phyloP scores from a whole-genome alignment of 495 filamentous ascomycete genomes.

The Trichodelitschia bisporula region DNA sequence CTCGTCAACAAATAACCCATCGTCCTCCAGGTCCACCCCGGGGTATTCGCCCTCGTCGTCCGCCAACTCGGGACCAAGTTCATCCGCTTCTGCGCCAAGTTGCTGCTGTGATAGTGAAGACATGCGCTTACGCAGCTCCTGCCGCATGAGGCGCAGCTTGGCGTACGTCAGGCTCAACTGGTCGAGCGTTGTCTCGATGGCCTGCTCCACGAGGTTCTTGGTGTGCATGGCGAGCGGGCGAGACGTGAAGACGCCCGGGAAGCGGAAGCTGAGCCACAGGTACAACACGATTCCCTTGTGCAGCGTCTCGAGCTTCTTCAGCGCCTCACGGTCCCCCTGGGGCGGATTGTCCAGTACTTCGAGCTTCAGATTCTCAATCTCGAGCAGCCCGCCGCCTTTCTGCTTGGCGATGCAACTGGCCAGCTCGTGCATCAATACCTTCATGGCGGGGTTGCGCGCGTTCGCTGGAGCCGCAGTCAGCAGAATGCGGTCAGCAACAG shows the following conservation, averaged over 20 bases:
- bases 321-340: constrained; percentile 22
- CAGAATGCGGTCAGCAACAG: constrained; percentile 42
- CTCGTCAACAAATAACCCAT: no score
- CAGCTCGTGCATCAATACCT: constrained; percentile 26
- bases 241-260: constrained; percentile 54
- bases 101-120: no score
- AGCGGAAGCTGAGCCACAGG: constrained; percentile 56
- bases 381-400: constrained; percentile 38
- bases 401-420: constrained; percentile 43
- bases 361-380: constrained; percentile 20
- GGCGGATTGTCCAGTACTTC: constrained; percentile 13
- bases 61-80: no score
- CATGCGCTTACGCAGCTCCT: no score
- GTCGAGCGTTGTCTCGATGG: constrained; percentile 42
- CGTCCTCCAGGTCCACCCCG: no score
- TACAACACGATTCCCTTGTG: constrained; percentile 71
- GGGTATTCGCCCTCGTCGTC: no score
- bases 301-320: constrained; percentile 42
- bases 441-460: constrained; percentile 15
- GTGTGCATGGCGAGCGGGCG: constrained; percentile 55
- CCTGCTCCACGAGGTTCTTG: constrained; percentile 52
- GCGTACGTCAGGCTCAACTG: no score
- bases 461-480: constrained; percentile 45
- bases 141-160: no score
- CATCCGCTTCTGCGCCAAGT: no score